These are phyloP conservation scores for Lactifluus volemus DNA, from an alignment of 768 basidiomycete genomes.

Conservation along the genomic window DNA sequence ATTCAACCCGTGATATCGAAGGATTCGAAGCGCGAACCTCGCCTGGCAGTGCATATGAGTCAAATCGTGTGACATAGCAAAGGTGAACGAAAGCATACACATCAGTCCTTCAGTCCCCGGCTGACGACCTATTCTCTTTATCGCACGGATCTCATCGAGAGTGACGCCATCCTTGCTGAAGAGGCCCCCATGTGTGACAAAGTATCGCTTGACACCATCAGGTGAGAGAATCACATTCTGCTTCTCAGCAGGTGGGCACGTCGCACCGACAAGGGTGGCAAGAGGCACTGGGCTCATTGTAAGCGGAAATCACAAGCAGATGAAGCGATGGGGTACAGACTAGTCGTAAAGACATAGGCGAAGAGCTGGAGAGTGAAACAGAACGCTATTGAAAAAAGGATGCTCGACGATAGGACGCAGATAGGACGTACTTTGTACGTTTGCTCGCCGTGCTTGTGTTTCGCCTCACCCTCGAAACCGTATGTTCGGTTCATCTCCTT, in stretches of 20 bases:
- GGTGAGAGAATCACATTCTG: slow-evolving; percentile 65
- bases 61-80: neutral
- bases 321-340: slow-evolving; percentile 30
- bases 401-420: neutral
- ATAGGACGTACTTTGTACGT: slow-evolving; percentile 65
- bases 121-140: slow-evolving; percentile 80
- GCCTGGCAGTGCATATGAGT: slow-evolving; percentile 32
- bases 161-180: slow-evolving; percentile 96
- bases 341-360: slow-evolving; percentile 83
- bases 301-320: neutral
- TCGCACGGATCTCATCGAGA: slow-evolving; percentile 83
- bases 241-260: slow-evolving; percentile 40
- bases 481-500: slow-evolving; percentile 96
- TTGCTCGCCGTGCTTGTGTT: slow-evolving; percentile 94
- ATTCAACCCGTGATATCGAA: neutral
- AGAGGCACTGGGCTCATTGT: slow-evolving; percentile 59
- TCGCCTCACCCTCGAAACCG: slow-evolving; percentile 93
- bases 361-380: slow-evolving; percentile 62
- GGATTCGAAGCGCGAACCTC: slow-evolving; percentile 38
- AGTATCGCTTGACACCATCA: slow-evolving; percentile 78
- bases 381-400: neutral
- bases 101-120: slow-evolving; percentile 94
- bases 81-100: slow-evolving; percentile 54
- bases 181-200: slow-evolving; percentile 92
- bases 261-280: slow-evolving; percentile 74